phyloP scores from a whole-genome alignment of 1,284 basidiomycete species.

The Entoloma clypeatum region DNA sequence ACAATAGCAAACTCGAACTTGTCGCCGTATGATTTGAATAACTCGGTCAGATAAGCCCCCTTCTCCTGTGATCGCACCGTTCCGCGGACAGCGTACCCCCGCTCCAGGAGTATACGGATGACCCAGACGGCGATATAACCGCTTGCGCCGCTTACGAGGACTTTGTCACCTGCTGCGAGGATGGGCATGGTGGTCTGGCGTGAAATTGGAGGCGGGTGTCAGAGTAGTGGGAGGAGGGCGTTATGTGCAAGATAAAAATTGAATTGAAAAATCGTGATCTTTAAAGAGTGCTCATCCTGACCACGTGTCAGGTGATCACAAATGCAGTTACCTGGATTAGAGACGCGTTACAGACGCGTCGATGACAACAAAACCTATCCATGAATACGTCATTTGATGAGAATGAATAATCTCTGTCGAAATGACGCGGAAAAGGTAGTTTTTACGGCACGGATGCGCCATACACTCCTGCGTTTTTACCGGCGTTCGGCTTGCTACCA shows the following conservation, averaged over 20 bases:
- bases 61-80: conserved; percentile 40
- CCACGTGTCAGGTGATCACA: too few relatives aligned
- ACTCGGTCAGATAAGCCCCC: conserved; percentile 34
- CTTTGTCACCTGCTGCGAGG: conserved; percentile 26
- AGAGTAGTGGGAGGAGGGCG: not conserved
- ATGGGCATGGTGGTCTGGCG: conserved; percentile 21
- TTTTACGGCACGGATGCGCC: too few relatives aligned
- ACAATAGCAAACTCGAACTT: conserved; percentile 45
- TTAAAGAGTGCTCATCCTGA: too few relatives aligned
- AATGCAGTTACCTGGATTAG: too few relatives aligned
- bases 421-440: too few relatives aligned
- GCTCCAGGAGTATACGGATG: conserved; percentile 37
- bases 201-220: not conserved
- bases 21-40: conserved; percentile 38
- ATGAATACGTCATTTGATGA: too few relatives aligned
- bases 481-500: too few relatives aligned
- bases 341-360: too few relatives aligned
- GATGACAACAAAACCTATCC: too few relatives aligned
- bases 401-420: too few relatives aligned
- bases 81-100: conserved; percentile 36
- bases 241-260: not conserved
- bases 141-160: conserved; percentile 39
- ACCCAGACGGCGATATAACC: conserved; percentile 38
- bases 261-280: too few relatives aligned
- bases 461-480: too few relatives aligned